Conservation (phyloP, 495 filamentous ascomycete genomes). For the Apiosordaria backusii region DNA sequence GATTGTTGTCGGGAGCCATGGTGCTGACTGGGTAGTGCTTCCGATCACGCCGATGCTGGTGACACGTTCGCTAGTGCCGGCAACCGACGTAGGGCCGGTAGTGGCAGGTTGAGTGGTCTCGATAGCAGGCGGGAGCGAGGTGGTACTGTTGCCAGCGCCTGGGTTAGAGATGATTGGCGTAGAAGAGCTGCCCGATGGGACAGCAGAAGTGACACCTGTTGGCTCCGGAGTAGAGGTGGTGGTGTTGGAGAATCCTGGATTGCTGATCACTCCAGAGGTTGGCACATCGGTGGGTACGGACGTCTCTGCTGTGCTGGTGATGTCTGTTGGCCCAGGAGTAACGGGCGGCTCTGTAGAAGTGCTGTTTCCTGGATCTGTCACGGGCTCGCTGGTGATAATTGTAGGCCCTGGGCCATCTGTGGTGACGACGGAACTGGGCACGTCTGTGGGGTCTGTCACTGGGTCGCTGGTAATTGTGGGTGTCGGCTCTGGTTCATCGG, state of each 20-base stretch:
- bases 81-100: background rate
- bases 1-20: conserved; percentile 45
- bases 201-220: background rate
- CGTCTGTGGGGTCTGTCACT: background rate
- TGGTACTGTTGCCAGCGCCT: background rate
- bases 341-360: background rate
- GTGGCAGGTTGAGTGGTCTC: background rate
- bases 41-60: conserved; percentile 39
- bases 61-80: conserved; percentile 15
- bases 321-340: background rate
- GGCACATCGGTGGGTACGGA: background rate
- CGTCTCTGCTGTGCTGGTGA: background rate
- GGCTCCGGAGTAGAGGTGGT: background rate
- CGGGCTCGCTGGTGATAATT: background rate
- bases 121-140: background rate
- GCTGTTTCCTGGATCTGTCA: background rate
- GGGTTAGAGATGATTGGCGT: background rate
- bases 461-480: background rate
- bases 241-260: background rate
- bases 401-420: too few species aligned
- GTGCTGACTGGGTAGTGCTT: conserved; percentile 39
- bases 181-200: background rate
- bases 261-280: background rate
- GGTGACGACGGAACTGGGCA: too few species aligned
- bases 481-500: too few species aligned